Percentiles rank a stretch among this genome's conserved stretches.
phyloP scores from a whole-genome alignment of 2,329 filamentous ascomycete species.

The Coniochaeta prunicola region DNA sequence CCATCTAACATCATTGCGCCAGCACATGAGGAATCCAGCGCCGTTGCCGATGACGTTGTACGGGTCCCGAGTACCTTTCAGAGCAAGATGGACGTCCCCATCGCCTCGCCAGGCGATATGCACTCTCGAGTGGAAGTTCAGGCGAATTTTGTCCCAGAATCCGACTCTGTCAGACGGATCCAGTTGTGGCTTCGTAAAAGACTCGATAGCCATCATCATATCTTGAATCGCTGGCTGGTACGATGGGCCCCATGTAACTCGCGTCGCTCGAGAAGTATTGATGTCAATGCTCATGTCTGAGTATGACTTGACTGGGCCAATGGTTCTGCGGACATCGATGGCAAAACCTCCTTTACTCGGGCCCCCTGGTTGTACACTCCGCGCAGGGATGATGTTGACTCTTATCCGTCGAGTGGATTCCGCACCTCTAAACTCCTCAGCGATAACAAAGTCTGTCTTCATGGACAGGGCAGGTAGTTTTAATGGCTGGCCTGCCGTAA shows the following conservation, averaged over 20 bases:
- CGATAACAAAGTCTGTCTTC: conserved; percentile 87
- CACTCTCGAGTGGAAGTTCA: conserved; percentile 89
- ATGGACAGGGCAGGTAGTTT: conserved; percentile 76
- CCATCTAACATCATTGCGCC: conserved; percentile 89
- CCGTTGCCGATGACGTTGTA: conserved; percentile 90
- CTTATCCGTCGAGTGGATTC: conserved; percentile 74
- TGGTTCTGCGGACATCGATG: conserved; percentile 82
- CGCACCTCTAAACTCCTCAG: conserved; percentile 79
- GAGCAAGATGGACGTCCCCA: conserved; percentile 85
- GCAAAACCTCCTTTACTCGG: conserved; percentile 61
- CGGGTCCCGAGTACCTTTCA: conserved; percentile 89
- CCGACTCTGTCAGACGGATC: conserved; percentile 91
- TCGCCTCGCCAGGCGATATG: conserved; percentile 89
- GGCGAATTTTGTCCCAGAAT: conserved; percentile 97
- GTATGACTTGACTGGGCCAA: conserved; percentile 93
- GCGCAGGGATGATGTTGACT: conserved; percentile 76
- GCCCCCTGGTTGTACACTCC: conserved; percentile 45
- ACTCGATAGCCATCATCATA: conserved; percentile 99
- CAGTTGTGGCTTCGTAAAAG: conserved; percentile 90
- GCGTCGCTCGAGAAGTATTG: conserved; percentile 84
- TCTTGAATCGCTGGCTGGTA: conserved; percentile 98
- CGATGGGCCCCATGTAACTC: conserved; percentile 94
- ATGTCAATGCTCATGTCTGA: conserved; percentile 89
- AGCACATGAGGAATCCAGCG: conserved; percentile 96
- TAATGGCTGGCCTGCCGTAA: conserved; percentile 72